phyloP scores from a whole-genome alignment of 441 rosid genomes.

The Gossypium gossypioides region DNA sequence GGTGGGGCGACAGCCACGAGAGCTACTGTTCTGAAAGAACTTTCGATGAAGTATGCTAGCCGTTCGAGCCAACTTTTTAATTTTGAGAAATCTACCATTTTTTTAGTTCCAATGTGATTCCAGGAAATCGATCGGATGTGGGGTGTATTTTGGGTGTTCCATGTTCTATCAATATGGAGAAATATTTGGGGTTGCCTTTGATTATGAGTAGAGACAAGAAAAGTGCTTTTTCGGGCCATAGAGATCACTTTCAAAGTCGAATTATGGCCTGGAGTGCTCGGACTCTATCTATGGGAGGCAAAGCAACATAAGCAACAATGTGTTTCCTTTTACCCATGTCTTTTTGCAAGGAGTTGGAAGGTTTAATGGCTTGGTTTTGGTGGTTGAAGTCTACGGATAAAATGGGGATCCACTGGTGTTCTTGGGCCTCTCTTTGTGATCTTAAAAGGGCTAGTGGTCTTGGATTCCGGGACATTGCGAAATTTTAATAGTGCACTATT shows the following conservation, averaged over 20 bases:
- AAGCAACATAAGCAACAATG: background rate
- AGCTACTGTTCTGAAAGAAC: no score
- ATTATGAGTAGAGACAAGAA: no score
- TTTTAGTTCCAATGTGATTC: no score
- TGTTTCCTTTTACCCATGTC: background rate
- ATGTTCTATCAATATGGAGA: no score
- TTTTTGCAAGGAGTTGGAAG: background rate
- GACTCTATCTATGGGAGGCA: background rate
- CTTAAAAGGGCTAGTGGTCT: background rate
- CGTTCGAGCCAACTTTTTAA: no score
- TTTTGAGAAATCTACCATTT: no score
- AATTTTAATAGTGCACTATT: background rate
- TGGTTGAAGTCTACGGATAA: background rate
- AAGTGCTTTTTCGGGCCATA: no score
- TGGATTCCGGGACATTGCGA: background rate
- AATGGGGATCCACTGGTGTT: background rate
- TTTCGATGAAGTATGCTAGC: no score
- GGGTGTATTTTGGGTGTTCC: no score
- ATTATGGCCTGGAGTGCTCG: background rate
- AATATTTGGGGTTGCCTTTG: no score
- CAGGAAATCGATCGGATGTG: no score
- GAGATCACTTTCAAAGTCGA: background rate
- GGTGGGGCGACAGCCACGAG: no score
- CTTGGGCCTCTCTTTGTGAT: background rate
- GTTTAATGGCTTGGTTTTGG: background rate